These are phyloP conservation scores for Fusarium torreyae DNA, from an alignment of 2,329 filamentous ascomycete genomes.

Conservation along the genomic window DNA sequence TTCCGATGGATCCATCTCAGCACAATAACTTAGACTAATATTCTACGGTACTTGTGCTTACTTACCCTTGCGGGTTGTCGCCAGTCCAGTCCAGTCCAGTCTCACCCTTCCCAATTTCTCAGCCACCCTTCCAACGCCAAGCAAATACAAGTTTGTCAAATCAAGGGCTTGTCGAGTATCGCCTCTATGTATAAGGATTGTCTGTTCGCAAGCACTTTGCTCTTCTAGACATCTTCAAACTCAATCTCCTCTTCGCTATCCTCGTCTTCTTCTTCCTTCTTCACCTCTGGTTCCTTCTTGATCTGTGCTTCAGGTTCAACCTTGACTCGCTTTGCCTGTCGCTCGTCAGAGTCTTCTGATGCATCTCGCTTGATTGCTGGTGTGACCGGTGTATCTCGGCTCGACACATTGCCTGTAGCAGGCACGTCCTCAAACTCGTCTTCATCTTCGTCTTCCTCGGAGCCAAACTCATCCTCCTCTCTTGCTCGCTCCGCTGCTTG, in stretches of 20 bases:
- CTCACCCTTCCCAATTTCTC: not conserved
- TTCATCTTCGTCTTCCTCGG: constrained; percentile 60
- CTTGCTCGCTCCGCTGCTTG: constrained; percentile 64
- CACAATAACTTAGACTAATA: not conserved
- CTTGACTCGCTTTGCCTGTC: constrained; percentile 73
- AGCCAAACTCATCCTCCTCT: constrained; percentile 52
- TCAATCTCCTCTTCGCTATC: constrained; percentile 66
- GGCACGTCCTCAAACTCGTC: constrained; percentile 67
- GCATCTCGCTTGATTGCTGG: constrained; percentile 55
- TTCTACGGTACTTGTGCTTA: not conserved
- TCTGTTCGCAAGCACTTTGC: not conserved
- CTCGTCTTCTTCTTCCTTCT: constrained; percentile 57
- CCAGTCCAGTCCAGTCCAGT: not conserved
- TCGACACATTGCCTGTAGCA: constrained; percentile 54
- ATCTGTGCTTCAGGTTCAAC: constrained; percentile 64
- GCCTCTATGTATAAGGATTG: not conserved
- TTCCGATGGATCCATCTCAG: not conserved
- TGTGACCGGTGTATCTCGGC: constrained; percentile 53
- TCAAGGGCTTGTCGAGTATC: not conserved
- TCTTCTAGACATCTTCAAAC: constrained; percentile 69
- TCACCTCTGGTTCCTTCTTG: constrained; percentile 55
- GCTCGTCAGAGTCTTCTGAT: constrained; percentile 58
- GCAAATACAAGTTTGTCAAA: not conserved
- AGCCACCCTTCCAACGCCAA: not conserved
- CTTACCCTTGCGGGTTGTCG: constrained; percentile 14